phyloP scores from a whole-genome alignment of 208 protist genomes.

The Lotmaria passim region DNA sequence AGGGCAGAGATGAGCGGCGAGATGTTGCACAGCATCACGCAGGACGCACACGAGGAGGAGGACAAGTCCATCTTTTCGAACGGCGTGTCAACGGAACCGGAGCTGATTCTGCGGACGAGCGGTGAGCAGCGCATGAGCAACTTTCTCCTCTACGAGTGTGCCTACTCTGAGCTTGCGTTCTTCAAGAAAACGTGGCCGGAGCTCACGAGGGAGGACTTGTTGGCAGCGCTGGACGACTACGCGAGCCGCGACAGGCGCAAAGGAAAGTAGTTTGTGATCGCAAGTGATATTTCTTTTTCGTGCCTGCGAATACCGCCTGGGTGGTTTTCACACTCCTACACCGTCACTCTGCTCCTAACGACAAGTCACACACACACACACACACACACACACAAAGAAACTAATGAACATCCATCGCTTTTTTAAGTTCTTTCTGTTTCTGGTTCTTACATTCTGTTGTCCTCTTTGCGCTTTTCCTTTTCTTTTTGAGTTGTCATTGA shows the following conservation, averaged over 20 bases:
- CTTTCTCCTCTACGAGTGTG: slow-evolving; percentile 88
- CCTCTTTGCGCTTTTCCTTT: no score
- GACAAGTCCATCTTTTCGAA: slow-evolving; percentile 52
- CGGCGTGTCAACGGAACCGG: slow-evolving; percentile 54
- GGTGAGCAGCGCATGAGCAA: slow-evolving; percentile 89
- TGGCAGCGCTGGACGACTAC: slow-evolving; percentile 51
- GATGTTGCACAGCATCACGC: slow-evolving; percentile 87
- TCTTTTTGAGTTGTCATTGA: no score
- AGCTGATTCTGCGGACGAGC: slow-evolving; percentile 87
- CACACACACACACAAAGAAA: no score
- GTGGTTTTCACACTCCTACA: no score
- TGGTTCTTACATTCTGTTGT: no score
- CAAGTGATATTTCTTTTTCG: no score
- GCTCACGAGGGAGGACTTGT: slow-evolving; percentile 56
- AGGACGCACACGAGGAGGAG: slow-evolving; percentile 61
- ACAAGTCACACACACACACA: no score
- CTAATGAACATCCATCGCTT: no score
- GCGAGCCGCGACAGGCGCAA: slow-evolving; percentile 46
- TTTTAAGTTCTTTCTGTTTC: no score
- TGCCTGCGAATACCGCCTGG: no score
- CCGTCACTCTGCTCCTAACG: no score
- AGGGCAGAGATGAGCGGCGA: slow-evolving; percentile 57
- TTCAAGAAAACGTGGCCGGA: slow-evolving; percentile 83
- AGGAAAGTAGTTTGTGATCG: slow-evolving; percentile 20
- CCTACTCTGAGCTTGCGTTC: slow-evolving; percentile 89